Conservation (phyloP, 345 rosid species). For the Murraya paniculata region DNA sequence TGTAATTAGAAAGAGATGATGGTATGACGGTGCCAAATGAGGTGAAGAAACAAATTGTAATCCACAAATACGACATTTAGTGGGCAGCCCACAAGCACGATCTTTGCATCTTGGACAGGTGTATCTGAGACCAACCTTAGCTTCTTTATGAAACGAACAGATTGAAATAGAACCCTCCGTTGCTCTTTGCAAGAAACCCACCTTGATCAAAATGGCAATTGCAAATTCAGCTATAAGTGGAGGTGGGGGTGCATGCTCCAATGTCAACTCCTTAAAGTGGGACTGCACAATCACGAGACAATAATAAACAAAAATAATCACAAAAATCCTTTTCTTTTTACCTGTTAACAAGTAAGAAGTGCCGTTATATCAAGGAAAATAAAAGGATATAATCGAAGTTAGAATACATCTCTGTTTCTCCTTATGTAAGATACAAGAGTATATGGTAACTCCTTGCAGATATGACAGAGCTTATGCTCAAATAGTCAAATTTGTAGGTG, state of each 20-base stretch:
- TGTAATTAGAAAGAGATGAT: slow-evolving; percentile 85
- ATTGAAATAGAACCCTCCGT: slow-evolving; percentile 80
- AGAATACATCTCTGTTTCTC: background rate
- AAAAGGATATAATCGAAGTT: background rate
- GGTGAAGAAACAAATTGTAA: slow-evolving; percentile 94
- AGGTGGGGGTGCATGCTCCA: slow-evolving; percentile 97
- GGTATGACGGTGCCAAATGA: slow-evolving; percentile 93
- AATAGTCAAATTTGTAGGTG: background rate
- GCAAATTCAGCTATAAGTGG: slow-evolving; percentile 95
- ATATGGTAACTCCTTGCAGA: background rate
- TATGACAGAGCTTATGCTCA: background rate
- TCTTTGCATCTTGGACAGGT: slow-evolving; percentile 95
- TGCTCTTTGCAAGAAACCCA: slow-evolving; percentile 93
- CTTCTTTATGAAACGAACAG: slow-evolving; percentile 90
- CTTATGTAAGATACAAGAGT: background rate
- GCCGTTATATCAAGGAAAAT: background rate
- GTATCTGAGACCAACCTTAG: slow-evolving; percentile 74
- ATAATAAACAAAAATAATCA: too few relatives aligned
- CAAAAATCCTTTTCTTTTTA: background rate
- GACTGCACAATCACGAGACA: slow-evolving; percentile 33
- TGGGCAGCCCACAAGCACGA: slow-evolving; percentile 82
- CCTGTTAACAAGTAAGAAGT: background rate
- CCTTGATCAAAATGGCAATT: slow-evolving; percentile 73
- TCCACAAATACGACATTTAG: slow-evolving; percentile 85
- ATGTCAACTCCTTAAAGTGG: slow-evolving; percentile 71